Percentiles rank a stretch among this genome's conserved stretches.
phyloP scores from a whole-genome alignment of 495 filamentous ascomycete genomes.

The Talaromyces borbonicus region DNA sequence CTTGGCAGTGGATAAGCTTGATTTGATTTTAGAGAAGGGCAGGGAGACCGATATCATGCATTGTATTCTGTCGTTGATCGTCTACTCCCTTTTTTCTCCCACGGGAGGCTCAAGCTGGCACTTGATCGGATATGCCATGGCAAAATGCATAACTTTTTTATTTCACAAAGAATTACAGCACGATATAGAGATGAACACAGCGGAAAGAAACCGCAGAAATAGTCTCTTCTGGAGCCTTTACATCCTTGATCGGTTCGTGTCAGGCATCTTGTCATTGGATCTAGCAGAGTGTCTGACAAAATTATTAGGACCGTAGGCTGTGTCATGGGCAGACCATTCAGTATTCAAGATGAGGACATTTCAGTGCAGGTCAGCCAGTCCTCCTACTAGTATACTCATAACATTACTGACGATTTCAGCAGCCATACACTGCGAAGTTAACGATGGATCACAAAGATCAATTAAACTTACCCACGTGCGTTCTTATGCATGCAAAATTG shows the following conservation, averaged over 20 bases:
- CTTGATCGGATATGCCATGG: slow-evolving; percentile 19
- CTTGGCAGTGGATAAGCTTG: slow-evolving; percentile 10
- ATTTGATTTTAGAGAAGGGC: slow-evolving; percentile 8
- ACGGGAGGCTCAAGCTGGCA: slow-evolving; percentile 20
- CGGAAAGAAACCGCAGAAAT: not conserved
- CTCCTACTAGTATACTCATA: not conserved
- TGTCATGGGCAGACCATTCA: slow-evolving; percentile 18
- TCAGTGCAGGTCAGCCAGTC: slow-evolving; percentile 11
- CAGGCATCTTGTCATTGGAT: not conserved
- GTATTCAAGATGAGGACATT: slow-evolving; percentile 21
- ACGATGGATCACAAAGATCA: not conserved
- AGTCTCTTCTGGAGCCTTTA: slow-evolving; percentile 20
- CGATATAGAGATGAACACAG: not conserved
- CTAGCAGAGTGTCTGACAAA: not conserved
- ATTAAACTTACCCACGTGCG: not conserved
- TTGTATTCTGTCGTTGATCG: slow-evolving; percentile 17
- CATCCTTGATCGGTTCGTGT: slow-evolving; percentile 15
- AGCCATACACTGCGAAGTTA: not conserved
- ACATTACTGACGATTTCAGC: not conserved
- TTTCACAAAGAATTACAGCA: slow-evolving; percentile 15
- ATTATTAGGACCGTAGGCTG: slow-evolving; percentile 15
- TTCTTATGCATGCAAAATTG: slow-evolving; percentile 15
- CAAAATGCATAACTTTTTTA: slow-evolving; percentile 16
- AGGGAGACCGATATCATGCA: slow-evolving; percentile 8
- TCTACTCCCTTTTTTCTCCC: slow-evolving; percentile 16